Evolutionary conservation across 2,329 filamentous ascomycete species (phyloP).

Genomic region (Clonostachys rosea): DNA sequence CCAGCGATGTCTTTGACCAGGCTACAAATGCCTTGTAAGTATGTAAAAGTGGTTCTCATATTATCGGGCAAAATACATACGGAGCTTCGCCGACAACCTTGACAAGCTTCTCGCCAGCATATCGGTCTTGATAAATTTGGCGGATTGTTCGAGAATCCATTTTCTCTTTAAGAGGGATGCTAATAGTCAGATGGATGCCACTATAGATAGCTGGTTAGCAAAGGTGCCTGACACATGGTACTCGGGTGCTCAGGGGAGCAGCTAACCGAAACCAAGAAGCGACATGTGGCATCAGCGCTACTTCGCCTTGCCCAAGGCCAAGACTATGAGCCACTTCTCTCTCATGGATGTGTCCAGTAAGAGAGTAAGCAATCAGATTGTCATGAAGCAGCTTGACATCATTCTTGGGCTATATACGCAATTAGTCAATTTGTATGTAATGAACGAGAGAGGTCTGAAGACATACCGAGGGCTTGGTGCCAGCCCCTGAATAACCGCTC

Average conservation of each 20-base stretch:
- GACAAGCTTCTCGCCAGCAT: slow-evolving; percentile 91
- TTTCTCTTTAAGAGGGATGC: slow-evolving; percentile 76
- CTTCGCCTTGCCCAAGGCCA: slow-evolving; percentile 42
- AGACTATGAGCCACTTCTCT: slow-evolving; percentile 81
- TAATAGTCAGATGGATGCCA: slow-evolving; percentile 89
- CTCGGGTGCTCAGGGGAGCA: no score
- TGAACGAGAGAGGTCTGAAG: no score
- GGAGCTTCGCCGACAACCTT: slow-evolving; percentile 88
- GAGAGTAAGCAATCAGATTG: slow-evolving; percentile 79
- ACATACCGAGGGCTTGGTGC: slow-evolving; percentile 69
- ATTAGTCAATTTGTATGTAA: no score
- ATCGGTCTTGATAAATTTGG: slow-evolving; percentile 92
- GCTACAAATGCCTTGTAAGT: no score
- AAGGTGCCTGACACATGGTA: no score
- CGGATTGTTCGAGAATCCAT: slow-evolving; percentile 92
- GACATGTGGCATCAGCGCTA: slow-evolving; percentile 90
- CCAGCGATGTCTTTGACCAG: slow-evolving; percentile 78
- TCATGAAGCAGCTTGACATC: slow-evolving; percentile 76
- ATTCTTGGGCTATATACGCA: slow-evolving; percentile 66
- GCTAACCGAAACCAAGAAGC: no score
- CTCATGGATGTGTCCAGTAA: slow-evolving; percentile 91
- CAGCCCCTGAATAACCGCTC: slow-evolving; percentile 90
- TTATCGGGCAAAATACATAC: no score
- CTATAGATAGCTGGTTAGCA: slow-evolving; percentile 34
- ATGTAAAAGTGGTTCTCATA: no score